Base-by-base conservation (phyloP, 75 land plant species). In the Azolla pinnata region DNA sequence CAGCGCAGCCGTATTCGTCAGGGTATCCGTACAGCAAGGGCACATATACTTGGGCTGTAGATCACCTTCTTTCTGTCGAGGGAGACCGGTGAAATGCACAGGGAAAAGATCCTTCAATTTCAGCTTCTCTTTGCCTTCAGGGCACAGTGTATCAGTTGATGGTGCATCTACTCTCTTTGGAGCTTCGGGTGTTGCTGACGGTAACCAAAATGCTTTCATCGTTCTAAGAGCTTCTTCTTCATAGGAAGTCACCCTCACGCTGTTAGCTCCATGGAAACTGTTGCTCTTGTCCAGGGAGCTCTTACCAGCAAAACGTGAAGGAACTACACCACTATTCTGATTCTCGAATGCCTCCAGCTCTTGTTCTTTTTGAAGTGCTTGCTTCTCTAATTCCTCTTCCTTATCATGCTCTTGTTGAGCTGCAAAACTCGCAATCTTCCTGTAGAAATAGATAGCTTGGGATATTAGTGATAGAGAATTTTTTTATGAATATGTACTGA, bases 171-270 rank as follows among this genome's bases (percentile, higher is more conserved):
- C 77, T 65, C 88, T 86, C 10, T 66, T 82, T 24, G 70, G 79
- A 30, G 98, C 95, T 54, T 77, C 96, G 5, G 98, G 96, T 24
- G 98, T 88, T 9, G 98, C 98, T 16, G 90, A 88, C 2, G 98
- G 98, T 34, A 93, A 73, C 98, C 98, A 93, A 65, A 93, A 93
- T 30, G 98, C 98, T 63, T 88, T 93, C 98, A 93, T 93, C 20
- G 72, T 93, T 34, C 93, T 80, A 31, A 93, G 76, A 18, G 98
- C 98, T 67, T 93, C 98, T 63, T 81, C 98, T 75, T 93, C 98
- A 56, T 70, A 93, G 2, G 96, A 85, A 0, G 98, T 93, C 35
- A 68, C 85, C 44, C 75, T 85, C 26, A 93, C 98, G 63, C 98
- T 93, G 65, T 93, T 88, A 5, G 98, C 98, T 28, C 98, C 98